Percentiles rank a stretch among this genome's conserved stretches.
Evolutionary conservation across 176 grass and related monocot genomes (phyloP).

Genomic region (Oryza glaberrima): DNA sequence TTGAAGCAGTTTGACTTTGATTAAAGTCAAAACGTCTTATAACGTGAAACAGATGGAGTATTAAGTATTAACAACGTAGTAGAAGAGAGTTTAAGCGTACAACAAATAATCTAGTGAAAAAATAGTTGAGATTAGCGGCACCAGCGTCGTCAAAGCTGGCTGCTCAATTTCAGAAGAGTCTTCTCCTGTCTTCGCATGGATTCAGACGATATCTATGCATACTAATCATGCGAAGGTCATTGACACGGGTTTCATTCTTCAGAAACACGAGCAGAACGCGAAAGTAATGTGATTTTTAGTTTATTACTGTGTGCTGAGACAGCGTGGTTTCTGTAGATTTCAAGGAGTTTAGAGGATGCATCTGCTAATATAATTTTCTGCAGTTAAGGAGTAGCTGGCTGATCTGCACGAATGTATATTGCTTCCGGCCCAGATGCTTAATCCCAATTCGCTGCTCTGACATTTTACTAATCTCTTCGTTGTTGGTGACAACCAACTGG

Average conservation of each 20-base stretch:
- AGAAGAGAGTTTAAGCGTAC: too few species aligned
- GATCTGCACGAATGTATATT: not conserved
- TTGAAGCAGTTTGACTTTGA: too few species aligned
- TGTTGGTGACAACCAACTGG: slow-evolving; percentile 4
- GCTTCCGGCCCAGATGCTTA: slow-evolving; percentile 1
- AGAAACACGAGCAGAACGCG: not conserved
- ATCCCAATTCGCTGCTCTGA: not conserved
- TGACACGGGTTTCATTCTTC: not conserved
- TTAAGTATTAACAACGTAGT: too few species aligned
- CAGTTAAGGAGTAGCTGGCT: slow-evolving; percentile 9
- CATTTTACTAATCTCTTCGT: not conserved
- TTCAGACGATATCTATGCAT: not conserved
- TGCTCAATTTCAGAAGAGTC: not conserved
- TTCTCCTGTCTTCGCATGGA: not conserved
- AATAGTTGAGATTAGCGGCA: not conserved
- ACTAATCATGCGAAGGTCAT: not conserved
- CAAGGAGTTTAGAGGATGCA: not conserved
- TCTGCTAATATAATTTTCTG: not conserved
- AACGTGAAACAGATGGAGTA: too few species aligned
- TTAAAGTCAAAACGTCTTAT: too few species aligned
- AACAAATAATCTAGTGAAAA: too few species aligned
- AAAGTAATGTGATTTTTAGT: not conserved
- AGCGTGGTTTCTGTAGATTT: not conserved
- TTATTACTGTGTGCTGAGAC: not conserved
- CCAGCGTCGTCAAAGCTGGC: not conserved